A percentile compares a stretch with the other conserved stretches of the same genome.
These are phyloP conservation scores for Cyberlindnera bimundalis DNA, from an alignment of 805 yeast genomes.

Conservation along the genomic window DNA sequence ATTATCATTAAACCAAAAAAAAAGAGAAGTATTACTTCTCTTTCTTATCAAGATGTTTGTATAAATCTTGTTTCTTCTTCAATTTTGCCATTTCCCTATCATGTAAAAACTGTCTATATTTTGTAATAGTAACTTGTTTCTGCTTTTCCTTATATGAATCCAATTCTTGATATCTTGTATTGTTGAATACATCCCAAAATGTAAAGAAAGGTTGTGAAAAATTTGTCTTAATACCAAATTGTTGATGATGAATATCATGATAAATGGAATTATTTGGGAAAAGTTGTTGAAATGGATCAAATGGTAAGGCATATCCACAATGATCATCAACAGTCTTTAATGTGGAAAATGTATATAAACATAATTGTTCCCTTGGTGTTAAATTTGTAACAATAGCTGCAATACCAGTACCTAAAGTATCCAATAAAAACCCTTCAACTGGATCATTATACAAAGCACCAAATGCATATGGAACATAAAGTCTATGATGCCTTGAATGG, in stretches of 20 bases:
- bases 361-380: slow-evolving; percentile 70
- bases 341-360: slow-evolving; percentile 83
- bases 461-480: slow-evolving; percentile 94
- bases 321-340: slow-evolving; percentile 97
- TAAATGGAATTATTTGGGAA: slow-evolving; percentile 96
- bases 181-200: slow-evolving; percentile 77
- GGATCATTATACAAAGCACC: slow-evolving; percentile 97
- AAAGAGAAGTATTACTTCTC: background rate
- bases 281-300: slow-evolving; percentile 81
- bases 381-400: slow-evolving; percentile 63
- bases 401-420: slow-evolving; percentile 88
- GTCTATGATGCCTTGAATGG: slow-evolving; percentile 92
- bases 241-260: slow-evolving; percentile 97
- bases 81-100: slow-evolving; percentile 34
- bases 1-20: background rate
- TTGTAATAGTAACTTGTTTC: slow-evolving; percentile 61
- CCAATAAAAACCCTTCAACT: slow-evolving; percentile 88
- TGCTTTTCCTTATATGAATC: slow-evolving; percentile 65
- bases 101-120: slow-evolving; percentile 55
- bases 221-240: slow-evolving; percentile 89
- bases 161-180: slow-evolving; percentile 68
- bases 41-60: slow-evolving; percentile 3
- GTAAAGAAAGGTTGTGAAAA: slow-evolving; percentile 95
- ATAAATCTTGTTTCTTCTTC: slow-evolving; percentile 26
- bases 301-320: slow-evolving; percentile 95